A percentile compares a stretch with the other conserved stretches of the same genome.
Conservation (phyloP, 768 basidiomycete species). For the Russula sp. region DNA sequence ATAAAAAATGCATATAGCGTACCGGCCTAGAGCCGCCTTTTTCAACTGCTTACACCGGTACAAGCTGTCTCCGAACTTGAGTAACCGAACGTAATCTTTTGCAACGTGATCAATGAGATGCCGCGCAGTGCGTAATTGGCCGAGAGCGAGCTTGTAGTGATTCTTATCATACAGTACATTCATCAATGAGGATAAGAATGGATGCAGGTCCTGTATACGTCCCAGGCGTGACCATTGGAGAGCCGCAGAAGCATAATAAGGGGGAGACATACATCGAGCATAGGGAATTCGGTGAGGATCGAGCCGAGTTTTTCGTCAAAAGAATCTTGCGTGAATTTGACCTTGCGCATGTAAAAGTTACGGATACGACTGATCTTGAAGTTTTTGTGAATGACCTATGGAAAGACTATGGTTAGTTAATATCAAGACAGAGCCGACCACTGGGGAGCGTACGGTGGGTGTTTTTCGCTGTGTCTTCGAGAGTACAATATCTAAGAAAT, state of each 20-base stretch:
- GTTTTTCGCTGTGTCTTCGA: constrained; percentile 97
- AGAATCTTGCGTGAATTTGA: constrained; percentile 96
- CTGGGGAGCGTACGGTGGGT: constrained; percentile 62
- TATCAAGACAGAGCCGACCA: neutral
- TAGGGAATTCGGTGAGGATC: constrained; percentile 94
- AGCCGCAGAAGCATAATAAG: constrained; percentile 11
- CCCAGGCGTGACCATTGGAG: neutral
- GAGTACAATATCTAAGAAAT: constrained; percentile 92
- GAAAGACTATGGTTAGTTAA: neutral
- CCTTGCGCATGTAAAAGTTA: constrained; percentile 98
- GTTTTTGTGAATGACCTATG: constrained; percentile 96
- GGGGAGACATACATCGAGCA: constrained; percentile 77
- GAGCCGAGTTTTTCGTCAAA: constrained; percentile 94
- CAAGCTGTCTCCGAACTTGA: constrained; percentile 97
- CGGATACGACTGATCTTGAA: constrained; percentile 99
- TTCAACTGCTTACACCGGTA: constrained; percentile 99
- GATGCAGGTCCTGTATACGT: constrained; percentile 76
- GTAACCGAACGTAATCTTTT: constrained; percentile 93
- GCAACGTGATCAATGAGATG: constrained; percentile 97
- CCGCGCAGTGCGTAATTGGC: constrained; percentile 91
- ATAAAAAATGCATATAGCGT: constrained; percentile 36
- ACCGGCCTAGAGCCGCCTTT: constrained; percentile 95
- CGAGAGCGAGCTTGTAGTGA: constrained; percentile 97
- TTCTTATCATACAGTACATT: constrained; percentile 99
- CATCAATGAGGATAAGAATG: constrained; percentile 91